Percentiles rank a stretch among this genome's conserved stretches.
Evolutionary conservation across 805 yeast genomes (phyloP).

Genomic region (Starmerella bombicola): DNA sequence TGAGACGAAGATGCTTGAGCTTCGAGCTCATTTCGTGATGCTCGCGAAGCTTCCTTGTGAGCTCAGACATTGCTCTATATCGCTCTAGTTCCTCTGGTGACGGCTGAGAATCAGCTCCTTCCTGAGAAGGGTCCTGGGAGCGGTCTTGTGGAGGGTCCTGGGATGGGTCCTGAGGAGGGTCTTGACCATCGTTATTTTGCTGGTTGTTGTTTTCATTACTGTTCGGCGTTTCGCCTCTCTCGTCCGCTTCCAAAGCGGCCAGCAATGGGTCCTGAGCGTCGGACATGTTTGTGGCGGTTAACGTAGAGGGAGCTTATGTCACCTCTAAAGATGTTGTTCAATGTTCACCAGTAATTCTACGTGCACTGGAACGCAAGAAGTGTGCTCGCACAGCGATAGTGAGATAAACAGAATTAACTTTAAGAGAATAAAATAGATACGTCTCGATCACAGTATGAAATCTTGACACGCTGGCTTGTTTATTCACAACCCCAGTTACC

Average conservation of each 20-base stretch:
- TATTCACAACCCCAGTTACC: too few relatives aligned
- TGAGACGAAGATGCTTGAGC: constrained; percentile 67
- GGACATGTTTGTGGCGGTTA: constrained; percentile 11
- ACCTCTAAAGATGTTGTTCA: neutral
- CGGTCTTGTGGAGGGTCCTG: too few relatives aligned
- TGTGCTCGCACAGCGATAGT: too few relatives aligned
- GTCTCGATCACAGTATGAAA: too few relatives aligned
- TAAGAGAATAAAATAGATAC: too few relatives aligned
- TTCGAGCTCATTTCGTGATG: constrained; percentile 92
- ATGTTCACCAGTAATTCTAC: too few relatives aligned
- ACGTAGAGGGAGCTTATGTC: constrained; percentile 3
- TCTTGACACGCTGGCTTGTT: too few relatives aligned
- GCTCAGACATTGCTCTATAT: constrained; percentile 60
- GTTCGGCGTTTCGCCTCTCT: constrained; percentile 1
- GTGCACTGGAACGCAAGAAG: too few relatives aligned
- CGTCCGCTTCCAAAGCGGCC: constrained; percentile 24
- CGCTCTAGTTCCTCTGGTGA: constrained; percentile 52
- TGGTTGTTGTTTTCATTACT: neutral
- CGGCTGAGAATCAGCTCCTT: neutral
- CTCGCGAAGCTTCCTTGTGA: constrained; percentile 75
- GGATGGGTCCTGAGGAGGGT: neutral
- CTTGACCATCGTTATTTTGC: neutral
- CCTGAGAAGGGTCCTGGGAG: too few relatives aligned
- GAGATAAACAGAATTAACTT: too few relatives aligned
- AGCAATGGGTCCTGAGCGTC: constrained; percentile 25